A percentile compares a stretch with the other conserved stretches of the same genome.
phyloP scores from a whole-genome alignment of 805 yeast genomes.

The Candida germanica region DNA sequence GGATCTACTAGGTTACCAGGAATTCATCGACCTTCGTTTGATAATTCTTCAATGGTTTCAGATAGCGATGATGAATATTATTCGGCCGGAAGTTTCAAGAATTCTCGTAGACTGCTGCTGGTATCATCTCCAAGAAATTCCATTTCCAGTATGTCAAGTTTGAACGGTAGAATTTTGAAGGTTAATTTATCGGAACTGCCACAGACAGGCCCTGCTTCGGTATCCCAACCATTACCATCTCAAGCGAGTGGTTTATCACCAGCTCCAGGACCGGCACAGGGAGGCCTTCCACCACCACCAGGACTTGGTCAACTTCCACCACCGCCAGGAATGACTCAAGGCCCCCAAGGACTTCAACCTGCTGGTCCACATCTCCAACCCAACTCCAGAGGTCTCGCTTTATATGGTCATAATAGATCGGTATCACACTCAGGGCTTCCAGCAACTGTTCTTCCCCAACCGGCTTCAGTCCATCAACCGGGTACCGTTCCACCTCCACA shows the following conservation, averaged over 20 bases:
- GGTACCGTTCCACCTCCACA: slow-evolving; percentile 9
- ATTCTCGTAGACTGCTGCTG: slow-evolving; percentile 16
- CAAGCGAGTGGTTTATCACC: no score
- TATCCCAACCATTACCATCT: background rate
- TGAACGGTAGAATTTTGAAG: slow-evolving; percentile 28
- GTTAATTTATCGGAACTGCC: slow-evolving; percentile 6
- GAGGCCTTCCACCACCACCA: no score
- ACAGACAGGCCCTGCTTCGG: background rate
- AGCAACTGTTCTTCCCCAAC: no score
- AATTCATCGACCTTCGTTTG: slow-evolving; percentile 5
- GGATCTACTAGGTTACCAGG: slow-evolving; percentile 4
- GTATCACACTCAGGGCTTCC: background rate
- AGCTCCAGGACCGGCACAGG: background rate
- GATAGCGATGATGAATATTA: slow-evolving; percentile 38
- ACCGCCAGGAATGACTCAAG: no score
- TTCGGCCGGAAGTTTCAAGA: slow-evolving; percentile 19
- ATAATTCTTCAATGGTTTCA: slow-evolving; percentile 18
- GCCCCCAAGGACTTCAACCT: no score
- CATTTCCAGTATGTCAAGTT: slow-evolving; percentile 26
- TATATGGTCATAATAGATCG: background rate
- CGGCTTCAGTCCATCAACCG: no score
- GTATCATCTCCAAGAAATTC: slow-evolving; percentile 33
- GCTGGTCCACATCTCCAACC: no score
- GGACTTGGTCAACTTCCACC: no score
- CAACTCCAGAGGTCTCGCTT: no score